A percentile compares a stretch with the other conserved stretches of the same genome.
Conservation (phyloP, 2,329 filamentous ascomycete species). For the Fusarium hainanense region DNA sequence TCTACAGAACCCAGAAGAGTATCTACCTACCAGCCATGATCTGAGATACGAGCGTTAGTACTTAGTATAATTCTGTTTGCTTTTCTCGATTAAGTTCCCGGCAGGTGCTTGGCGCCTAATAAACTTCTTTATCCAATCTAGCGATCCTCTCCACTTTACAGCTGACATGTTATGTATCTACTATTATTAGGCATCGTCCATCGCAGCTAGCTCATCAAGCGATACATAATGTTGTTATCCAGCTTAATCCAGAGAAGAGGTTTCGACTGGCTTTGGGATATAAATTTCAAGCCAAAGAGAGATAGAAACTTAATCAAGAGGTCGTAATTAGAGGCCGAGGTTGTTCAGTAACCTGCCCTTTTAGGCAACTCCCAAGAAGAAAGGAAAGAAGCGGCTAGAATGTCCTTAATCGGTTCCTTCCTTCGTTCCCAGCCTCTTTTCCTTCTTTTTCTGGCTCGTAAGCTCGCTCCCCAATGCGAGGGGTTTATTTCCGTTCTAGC, state of each 20-base stretch:
- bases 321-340: neutral
- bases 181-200: constrained; percentile 19
- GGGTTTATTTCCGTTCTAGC: neutral
- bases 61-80: constrained; percentile 11
- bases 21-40: constrained; percentile 22
- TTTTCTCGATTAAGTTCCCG: constrained; percentile 10
- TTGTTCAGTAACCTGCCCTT: constrained; percentile 21
- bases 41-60: constrained; percentile 10
- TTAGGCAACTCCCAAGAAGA: constrained; percentile 34
- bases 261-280: neutral
- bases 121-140: constrained; percentile 11
- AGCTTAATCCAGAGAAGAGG: neutral
- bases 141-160: constrained; percentile 32
- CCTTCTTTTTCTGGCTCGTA: neutral
- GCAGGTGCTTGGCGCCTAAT: constrained; percentile 22
- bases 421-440: neutral
- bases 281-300: neutral
- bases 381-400: constrained; percentile 14
- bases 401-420: neutral
- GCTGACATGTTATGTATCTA: constrained; percentile 20
- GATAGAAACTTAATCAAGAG: neutral
- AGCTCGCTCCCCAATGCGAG: neutral
- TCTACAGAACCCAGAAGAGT: constrained; percentile 11
- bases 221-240: neutral
- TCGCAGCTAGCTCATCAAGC: constrained; percentile 22